Conservation (phyloP, 1,284 basidiomycete species). For the Porogramme epimiltina region DNA sequence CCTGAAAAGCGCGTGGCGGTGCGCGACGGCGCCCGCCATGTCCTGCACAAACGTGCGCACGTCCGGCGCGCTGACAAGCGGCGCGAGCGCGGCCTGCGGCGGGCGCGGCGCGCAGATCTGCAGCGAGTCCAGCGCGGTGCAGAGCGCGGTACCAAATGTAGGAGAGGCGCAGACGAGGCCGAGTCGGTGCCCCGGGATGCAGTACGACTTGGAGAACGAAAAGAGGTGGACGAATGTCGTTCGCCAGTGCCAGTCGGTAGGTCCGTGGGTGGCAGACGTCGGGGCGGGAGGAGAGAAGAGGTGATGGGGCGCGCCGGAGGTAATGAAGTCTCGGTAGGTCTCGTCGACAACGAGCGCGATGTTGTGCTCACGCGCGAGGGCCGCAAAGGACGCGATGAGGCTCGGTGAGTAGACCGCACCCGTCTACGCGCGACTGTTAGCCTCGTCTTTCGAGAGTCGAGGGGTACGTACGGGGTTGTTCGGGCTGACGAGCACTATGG, state of each 20-base stretch:
- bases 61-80: conserved; percentile 43
- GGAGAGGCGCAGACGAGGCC: conserved; percentile 76
- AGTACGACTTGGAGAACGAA: conserved; percentile 84
- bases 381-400: conserved; percentile 65
- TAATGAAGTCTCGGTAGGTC: conserved; percentile 86
- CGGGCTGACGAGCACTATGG: conserved; percentile 76
- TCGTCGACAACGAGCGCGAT: conserved; percentile 87
- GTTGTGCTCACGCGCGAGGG: conserved; percentile 56
- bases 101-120: conserved; percentile 80
- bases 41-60: conserved; percentile 58
- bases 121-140: conserved; percentile 67
- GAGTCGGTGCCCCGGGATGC: conserved; percentile 84
- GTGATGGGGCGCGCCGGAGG: conserved; percentile 52
- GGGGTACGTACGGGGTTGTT: conserved; percentile 63
- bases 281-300: conserved; percentile 42
- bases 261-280: conserved; percentile 55
- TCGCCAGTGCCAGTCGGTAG: conserved; percentile 58
- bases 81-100: conserved; percentile 67
- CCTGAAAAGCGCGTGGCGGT: conserved; percentile 65
- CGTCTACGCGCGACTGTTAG: conserved; percentile 61
- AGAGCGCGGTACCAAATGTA: conserved; percentile 52
- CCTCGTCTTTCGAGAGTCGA: conserved; percentile 24
- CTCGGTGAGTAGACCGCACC: conserved; percentile 71
- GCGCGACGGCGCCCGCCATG: conserved; percentile 44
- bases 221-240: conserved; percentile 71